Evolutionary conservation across 306 rosid species (phyloP), one percentile per base, ranked within the genome.

Genomic region (Ochetophila trinervis): DNA sequence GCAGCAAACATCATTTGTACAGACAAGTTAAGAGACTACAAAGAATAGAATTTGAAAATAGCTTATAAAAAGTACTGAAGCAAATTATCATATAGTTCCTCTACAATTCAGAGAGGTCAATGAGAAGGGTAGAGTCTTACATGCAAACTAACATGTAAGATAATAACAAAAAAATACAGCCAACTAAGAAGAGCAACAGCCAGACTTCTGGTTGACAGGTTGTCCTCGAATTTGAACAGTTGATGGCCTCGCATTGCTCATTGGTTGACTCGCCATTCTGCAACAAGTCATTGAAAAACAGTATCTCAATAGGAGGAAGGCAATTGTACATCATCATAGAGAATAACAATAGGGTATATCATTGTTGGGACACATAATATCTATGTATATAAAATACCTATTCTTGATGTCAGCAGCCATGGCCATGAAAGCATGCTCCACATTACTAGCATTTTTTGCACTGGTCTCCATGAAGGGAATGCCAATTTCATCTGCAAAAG

Each of bases 191-290:
- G 87, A 80, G 80, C 88, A 83, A 68, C 88, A 83, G 22, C 88
- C 85, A 62, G 85, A 77, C 53, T 80, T 83, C 83, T 83, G 85
- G 80, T 77, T 83, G 7, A 83, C 83, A 0, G 88, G 85, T 53
- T 83, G 83, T 53, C 88, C 88, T 50, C 72, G 78, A 32, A 83
- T 72, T 73, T 83, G 85, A 71, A 83, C 88, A 2, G 85, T 80
- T 6, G 88, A 78, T 16, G 85, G 85, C 78, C 73, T 79, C 5
- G 73, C 83, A 12, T 83, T 80, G 78, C 70, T 83, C 44, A 62
- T 62, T n/a, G 88, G 88, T 53, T 80, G 85, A 74, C 79, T 77
- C 24, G 85, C 85, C 88, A 83, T 83, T 79, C 88, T 83, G 75
- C 42, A 71, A 17, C 19, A 44, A 8, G 55, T 12, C 4, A 16